Percentiles rank a stretch among this genome's conserved stretches.
Conservation (phyloP, 306 rosid genomes). For the Prunus campanulata region DNA sequence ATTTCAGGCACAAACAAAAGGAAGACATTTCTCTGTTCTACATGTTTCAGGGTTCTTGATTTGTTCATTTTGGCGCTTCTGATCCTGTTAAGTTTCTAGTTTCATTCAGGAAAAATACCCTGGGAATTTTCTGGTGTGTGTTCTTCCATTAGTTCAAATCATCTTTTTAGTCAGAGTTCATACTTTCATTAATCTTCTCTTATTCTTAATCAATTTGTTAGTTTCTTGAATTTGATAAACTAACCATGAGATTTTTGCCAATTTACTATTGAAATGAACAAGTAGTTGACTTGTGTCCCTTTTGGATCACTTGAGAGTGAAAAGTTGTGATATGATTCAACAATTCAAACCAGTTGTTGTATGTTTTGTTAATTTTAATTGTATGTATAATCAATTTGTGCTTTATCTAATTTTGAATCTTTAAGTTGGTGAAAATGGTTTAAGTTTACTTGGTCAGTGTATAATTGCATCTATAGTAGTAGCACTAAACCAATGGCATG, state of each 20-base stretch:
- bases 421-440: neutral
- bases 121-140: conserved; percentile 24
- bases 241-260: neutral
- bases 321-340: neutral
- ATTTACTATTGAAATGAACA: neutral
- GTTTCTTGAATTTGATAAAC: neutral
- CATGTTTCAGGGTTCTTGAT: neutral
- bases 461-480: neutral
- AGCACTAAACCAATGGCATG: neutral
- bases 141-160: no score
- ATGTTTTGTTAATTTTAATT: neutral
- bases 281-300: neutral
- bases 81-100: neutral
- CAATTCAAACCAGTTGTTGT: neutral
- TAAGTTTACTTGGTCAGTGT: neutral
- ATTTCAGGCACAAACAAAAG: neutral
- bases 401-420: neutral
- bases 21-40: neutral
- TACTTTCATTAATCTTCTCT: no score
- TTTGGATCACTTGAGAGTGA: neutral
- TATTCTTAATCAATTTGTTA: neutral
- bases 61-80: conserved; percentile 16
- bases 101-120: conserved; percentile 17
- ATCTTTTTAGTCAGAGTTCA: no score
- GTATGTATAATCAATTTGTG: neutral